phyloP scores from a whole-genome alignment of 2,329 filamentous ascomycete species.

The Stachybotrys elegans region DNA sequence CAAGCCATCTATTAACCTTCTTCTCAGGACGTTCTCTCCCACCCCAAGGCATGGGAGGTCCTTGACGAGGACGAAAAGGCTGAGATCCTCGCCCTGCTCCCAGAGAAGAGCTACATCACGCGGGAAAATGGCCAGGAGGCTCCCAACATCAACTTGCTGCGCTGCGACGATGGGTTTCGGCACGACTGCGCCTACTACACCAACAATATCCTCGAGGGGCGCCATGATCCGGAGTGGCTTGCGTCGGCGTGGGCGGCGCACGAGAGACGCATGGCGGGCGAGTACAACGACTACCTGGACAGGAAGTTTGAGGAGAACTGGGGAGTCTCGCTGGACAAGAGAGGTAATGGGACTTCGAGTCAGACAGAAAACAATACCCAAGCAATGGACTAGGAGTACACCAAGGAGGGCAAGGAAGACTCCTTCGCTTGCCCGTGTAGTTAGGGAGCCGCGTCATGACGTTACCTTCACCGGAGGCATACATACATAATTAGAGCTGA shows the following conservation, averaged over 20 bases:
- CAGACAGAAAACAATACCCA: no score
- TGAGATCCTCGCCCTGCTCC: constrained; percentile 33
- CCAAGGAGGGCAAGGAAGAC: no score
- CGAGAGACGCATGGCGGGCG: constrained; percentile 39
- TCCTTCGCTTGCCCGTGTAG: no score
- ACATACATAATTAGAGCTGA: no score
- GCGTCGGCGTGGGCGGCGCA: constrained; percentile 47
- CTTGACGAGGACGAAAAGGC: constrained; percentile 26
- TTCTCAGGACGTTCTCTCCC: constrained; percentile 28
- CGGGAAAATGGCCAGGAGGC: constrained; percentile 29
- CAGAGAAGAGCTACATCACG: constrained; percentile 31
- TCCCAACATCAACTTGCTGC: constrained; percentile 36
- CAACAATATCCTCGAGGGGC: constrained; percentile 40
- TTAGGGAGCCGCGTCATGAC: no score
- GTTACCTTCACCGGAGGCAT: no score
- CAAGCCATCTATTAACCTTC: background rate
- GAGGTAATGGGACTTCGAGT: no score
- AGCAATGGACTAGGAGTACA: no score
- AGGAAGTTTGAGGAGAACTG: constrained; percentile 43
- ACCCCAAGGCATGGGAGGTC: constrained; percentile 32
- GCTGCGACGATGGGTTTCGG: constrained; percentile 43
- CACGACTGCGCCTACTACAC: constrained; percentile 40
- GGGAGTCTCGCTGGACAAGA: no score
- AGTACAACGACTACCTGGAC: constrained; percentile 43
- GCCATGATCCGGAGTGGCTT: constrained; percentile 50